phyloP scores from a whole-genome alignment of 495 filamentous ascomycete genomes.

The Aspergillus coremiiformis region DNA sequence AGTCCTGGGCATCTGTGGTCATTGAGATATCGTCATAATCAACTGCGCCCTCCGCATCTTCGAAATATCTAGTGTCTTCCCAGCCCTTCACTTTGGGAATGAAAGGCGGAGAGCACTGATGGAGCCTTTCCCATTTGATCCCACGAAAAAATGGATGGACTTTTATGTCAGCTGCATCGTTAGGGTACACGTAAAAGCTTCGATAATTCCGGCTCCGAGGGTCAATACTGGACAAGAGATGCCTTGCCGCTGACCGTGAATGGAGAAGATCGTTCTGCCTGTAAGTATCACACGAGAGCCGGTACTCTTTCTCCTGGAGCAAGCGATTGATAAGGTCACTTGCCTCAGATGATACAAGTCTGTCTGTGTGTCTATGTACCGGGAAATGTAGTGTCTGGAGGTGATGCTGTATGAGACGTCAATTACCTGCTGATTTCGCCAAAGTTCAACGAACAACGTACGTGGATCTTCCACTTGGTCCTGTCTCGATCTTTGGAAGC shows the following conservation, averaged over 20 bases:
- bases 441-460: conserved; percentile 29
- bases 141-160: conserved; percentile 64
- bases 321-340: conserved; percentile 69
- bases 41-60: conserved; percentile 65
- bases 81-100: conserved; percentile 60
- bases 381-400: conserved; percentile 56
- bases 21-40: conserved; percentile 35
- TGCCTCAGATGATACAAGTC: conserved; percentile 51
- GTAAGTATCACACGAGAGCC: conserved; percentile 70
- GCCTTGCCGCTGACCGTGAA: conserved; percentile 26
- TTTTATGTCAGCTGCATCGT: conserved; percentile 75
- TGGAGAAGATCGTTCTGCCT: conserved; percentile 48
- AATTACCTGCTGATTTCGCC: conserved; percentile 2
- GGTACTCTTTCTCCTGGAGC: conserved; percentile 66
- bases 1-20: conserved; percentile 16
- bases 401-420: conserved; percentile 34
- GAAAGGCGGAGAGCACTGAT: conserved; percentile 63
- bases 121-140: conserved; percentile 61
- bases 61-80: conserved; percentile 87
- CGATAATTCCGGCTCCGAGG: conserved; percentile 26
- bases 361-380: conserved; percentile 40
- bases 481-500: conserved; percentile 68
- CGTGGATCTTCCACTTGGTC: conserved; percentile 75
- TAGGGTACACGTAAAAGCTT: conserved; percentile 62
- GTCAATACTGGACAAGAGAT: conserved; percentile 29